phyloP scores from a whole-genome alignment of 2,329 filamentous ascomycete genomes.

The Fusarium sp. region DNA sequence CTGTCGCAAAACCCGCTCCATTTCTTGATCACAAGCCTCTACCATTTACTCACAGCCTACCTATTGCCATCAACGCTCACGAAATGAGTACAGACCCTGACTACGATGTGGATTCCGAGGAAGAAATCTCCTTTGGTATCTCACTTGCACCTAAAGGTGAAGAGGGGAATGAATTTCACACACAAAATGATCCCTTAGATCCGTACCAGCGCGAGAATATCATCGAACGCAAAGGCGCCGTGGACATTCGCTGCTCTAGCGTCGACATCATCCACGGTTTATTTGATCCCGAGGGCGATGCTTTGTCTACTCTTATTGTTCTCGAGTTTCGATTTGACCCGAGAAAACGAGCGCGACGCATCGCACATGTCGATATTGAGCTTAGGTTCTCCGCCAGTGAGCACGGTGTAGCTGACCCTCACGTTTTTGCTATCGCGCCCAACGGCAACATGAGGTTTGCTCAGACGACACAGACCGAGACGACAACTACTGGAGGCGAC shows the following conservation, averaged over 20 bases:
- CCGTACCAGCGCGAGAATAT: slow-evolving; percentile 27
- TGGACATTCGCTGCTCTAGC: slow-evolving; percentile 18
- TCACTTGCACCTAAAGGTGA: neutral
- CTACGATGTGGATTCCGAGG: neutral
- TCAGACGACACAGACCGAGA: slow-evolving; percentile 3
- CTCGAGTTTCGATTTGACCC: slow-evolving; percentile 11
- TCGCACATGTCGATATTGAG: slow-evolving; percentile 11
- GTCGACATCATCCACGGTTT: slow-evolving; percentile 7
- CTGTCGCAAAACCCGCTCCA: neutral
- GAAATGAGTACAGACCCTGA: neutral
- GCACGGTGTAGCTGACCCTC: neutral
- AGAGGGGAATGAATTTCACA: slow-evolving; percentile 22
- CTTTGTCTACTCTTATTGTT: slow-evolving; percentile 6
- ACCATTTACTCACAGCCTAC: neutral
- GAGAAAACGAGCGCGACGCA: neutral
- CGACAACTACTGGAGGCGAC: neutral
- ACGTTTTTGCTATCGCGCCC: slow-evolving; percentile 15
- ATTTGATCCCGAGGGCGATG: slow-evolving; percentile 23
- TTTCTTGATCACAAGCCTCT: neutral
- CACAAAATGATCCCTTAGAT: slow-evolving; percentile 12
- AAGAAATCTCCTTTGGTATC: neutral
- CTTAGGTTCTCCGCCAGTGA: neutral
- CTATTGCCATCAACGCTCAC: neutral
- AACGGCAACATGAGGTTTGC: slow-evolving; percentile 5
- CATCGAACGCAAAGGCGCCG: slow-evolving; percentile 3